A percentile compares a stretch with the other conserved stretches of the same genome.
These are phyloP conservation scores for Trichoderma gamsii DNA, from an alignment of 495 filamentous ascomycete species.

Conservation along the genomic window DNA sequence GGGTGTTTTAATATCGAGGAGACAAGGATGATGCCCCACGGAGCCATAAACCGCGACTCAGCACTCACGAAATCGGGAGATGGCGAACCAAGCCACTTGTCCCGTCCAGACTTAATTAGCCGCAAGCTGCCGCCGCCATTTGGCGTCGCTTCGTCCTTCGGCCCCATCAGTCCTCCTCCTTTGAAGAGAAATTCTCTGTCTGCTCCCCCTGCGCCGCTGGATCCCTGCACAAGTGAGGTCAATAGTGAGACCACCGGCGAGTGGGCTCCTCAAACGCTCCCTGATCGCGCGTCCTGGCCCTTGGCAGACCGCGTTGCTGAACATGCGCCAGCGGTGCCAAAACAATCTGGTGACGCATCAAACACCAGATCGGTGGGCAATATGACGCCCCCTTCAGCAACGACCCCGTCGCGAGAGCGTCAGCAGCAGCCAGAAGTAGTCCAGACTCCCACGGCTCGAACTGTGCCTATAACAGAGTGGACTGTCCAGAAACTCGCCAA, in stretches of 20 bases:
- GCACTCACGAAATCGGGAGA: background rate
- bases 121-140: slow-evolving; percentile 1
- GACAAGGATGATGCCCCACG: slow-evolving; percentile 10
- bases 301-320: background rate
- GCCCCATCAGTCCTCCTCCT: slow-evolving; percentile 11
- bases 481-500: slow-evolving; percentile 31
- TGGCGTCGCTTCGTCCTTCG: background rate
- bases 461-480: slow-evolving; percentile 35
- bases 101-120: slow-evolving; percentile 3
- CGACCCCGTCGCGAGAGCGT: background rate
- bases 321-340: background rate
- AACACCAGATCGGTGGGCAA: slow-evolving; percentile 14
- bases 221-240: background rate
- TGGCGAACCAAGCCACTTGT: slow-evolving; percentile 8
- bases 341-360: background rate
- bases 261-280: background rate
- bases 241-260: background rate
- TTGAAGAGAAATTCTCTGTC: background rate
- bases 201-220: background rate
- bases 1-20: background rate
- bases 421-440: background rate
- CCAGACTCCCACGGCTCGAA: slow-evolving; percentile 24
- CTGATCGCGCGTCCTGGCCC: slow-evolving; percentile 2
- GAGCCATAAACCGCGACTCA: slow-evolving; percentile 1
- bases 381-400: slow-evolving; percentile 20